phyloP scores from a whole-genome alignment of 2,329 filamentous ascomycete species.

The Aspergillus sp. region DNA sequence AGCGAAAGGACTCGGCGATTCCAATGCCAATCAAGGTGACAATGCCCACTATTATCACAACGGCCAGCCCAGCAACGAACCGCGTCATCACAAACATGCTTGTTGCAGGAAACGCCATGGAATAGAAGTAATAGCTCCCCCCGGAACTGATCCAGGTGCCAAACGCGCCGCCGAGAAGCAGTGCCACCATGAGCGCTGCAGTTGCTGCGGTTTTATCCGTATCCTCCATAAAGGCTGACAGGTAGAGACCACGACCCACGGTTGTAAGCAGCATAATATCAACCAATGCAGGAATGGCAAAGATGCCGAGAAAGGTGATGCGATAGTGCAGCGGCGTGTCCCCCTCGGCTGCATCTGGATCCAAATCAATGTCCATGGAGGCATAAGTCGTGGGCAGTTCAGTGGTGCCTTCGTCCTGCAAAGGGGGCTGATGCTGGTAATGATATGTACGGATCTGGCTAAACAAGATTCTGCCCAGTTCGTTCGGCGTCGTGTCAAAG shows the following conservation, averaged over 20 bases:
- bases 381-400: conserved; percentile 54
- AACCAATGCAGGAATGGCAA: conserved; percentile 62
- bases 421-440: conserved; percentile 31
- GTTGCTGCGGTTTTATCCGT: conserved; percentile 51
- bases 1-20: conserved; percentile 41
- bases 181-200: conserved; percentile 57
- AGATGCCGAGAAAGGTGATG: conserved; percentile 61
- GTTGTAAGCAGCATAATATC: conserved; percentile 60
- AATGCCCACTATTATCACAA: conserved; percentile 52
- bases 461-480: conserved; percentile 45
- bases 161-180: conserved; percentile 60
- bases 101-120: conserved; percentile 55
- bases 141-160: conserved; percentile 63
- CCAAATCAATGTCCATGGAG: conserved; percentile 52
- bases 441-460: conserved; percentile 44
- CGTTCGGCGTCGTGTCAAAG: conserved; percentile 55
- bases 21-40: conserved; percentile 54
- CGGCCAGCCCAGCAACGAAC: conserved; percentile 49
- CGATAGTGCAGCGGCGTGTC: conserved; percentile 48
- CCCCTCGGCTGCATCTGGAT: conserved; percentile 42
- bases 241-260: conserved; percentile 60
- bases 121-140: conserved; percentile 60
- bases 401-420: conserved; percentile 11
- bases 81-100: conserved; percentile 56
- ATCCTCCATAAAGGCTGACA: conserved; percentile 56